These are phyloP conservation scores for Cryptococcus deneoformans DNA, from an alignment of 1,284 basidiomycete species.

Conservation along the genomic window DNA sequence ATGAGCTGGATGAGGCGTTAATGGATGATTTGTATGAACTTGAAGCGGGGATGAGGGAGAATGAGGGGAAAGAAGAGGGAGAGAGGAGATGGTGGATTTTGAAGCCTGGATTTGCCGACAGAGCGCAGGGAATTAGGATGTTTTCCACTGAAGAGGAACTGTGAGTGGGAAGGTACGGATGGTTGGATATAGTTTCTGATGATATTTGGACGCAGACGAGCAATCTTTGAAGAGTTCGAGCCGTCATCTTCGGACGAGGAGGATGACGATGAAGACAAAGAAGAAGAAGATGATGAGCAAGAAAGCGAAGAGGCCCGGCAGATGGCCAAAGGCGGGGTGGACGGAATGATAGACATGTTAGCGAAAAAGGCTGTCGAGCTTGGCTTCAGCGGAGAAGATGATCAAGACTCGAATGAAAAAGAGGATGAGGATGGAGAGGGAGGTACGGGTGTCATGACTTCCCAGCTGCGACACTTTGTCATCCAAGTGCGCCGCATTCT, in stretches of 20 bases:
- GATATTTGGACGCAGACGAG: constrained; percentile 39
- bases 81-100: constrained; percentile 75
- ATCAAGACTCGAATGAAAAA: constrained; percentile 35
- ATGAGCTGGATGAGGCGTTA: constrained; percentile 94
- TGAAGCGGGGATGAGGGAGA: constrained; percentile 59
- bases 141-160: constrained; percentile 78
- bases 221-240: constrained; percentile 85
- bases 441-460: constrained; percentile 67
- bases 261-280: constrained; percentile 23
- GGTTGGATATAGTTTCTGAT: not conserved
- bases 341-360: constrained; percentile 8
- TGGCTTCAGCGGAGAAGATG: constrained; percentile 18
- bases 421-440: constrained; percentile 41
- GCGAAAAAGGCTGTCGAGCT: constrained; percentile 14
- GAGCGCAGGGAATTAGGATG: constrained; percentile 90
- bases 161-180: constrained; percentile 17
- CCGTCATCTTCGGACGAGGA: constrained; percentile 50
- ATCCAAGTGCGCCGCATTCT: constrained; percentile 66
- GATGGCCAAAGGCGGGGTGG: constrained; percentile 46
- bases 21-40: constrained; percentile 92
- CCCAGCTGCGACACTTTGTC: constrained; percentile 93
- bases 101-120: constrained; percentile 97
- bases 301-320: constrained; percentile 25
- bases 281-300: constrained; percentile 48
- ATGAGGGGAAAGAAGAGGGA: constrained; percentile 30